phyloP scores from a whole-genome alignment of 192 early-diverging fungal genomes.

The Mycoemilia scoparia region DNA sequence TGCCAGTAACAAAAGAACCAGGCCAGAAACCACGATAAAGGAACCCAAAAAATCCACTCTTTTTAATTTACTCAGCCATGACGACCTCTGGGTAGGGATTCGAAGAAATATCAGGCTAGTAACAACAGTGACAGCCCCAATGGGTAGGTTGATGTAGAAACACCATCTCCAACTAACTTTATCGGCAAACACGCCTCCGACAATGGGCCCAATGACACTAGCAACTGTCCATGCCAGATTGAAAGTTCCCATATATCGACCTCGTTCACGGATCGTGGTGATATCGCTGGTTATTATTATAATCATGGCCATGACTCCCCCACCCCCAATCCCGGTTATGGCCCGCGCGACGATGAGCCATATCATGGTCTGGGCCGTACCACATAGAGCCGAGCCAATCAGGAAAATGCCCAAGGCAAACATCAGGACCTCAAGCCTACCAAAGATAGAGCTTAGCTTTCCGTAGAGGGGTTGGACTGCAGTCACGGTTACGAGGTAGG shows the following conservation, averaged over 20 bases:
- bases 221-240: conserved; percentile 35
- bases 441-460: conserved; percentile 55
- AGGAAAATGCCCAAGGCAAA: conserved; percentile 20
- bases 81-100: conserved; percentile 26
- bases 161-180: conserved; percentile 41
- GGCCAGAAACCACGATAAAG: conserved; percentile 14
- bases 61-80: conserved; percentile 17
- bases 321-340: conserved; percentile 56
- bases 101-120: conserved; percentile 42
- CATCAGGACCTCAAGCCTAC: conserved; percentile 14
- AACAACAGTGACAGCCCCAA: conserved; percentile 31
- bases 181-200: conserved; percentile 54
- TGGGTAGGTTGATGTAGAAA: conserved; percentile 67
- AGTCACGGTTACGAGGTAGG: conserved; percentile 49
- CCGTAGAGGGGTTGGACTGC: conserved; percentile 66
- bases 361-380: conserved; percentile 12
- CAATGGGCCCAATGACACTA: conserved; percentile 44
- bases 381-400: conserved; percentile 22
- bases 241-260: conserved; percentile 47
- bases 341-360: conserved; percentile 49
- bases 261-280: conserved; percentile 45
- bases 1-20: conserved; percentile 28
- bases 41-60: conserved; percentile 34
- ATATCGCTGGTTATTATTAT: conserved; percentile 61
- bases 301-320: conserved; percentile 37